Percentiles rank a stretch among this genome's conserved stretches.
phyloP scores from a whole-genome alignment of 257 asterid genomes.

The Ehretia macrophylla region DNA sequence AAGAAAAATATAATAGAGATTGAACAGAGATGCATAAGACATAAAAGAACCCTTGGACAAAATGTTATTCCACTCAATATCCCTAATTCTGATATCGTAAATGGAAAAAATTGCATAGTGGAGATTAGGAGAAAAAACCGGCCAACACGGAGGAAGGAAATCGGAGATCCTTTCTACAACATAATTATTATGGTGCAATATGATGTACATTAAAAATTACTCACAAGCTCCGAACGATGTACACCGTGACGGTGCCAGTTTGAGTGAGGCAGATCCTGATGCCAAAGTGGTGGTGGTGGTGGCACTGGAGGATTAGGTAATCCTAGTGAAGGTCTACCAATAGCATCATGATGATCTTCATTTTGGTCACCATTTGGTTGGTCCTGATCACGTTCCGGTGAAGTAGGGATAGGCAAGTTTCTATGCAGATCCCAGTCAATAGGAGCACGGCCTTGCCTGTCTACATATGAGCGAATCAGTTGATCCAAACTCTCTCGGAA shows the following conservation, averaged over 20 bases:
- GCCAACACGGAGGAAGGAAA: not conserved
- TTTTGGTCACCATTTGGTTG: constrained; percentile 49
- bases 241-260: constrained; percentile 77
- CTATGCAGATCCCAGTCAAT: constrained; percentile 82
- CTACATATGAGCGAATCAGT: constrained; percentile 76
- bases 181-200: not conserved
- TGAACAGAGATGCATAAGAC: not conserved
- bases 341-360: constrained; percentile 56
- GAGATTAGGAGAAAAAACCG: too few relatives aligned
- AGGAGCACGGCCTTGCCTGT: constrained; percentile 71
- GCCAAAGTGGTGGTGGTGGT: constrained; percentile 92
- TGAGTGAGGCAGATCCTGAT: constrained; percentile 72
- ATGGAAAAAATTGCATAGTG: too few relatives aligned
- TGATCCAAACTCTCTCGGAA: constrained; percentile 92
- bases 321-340: constrained; percentile 56
- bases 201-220: constrained; percentile 15
- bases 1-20: not conserved
- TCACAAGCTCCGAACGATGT: constrained; percentile 83
- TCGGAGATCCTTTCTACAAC: not conserved
- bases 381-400: constrained; percentile 58
- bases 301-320: constrained; percentile 85
- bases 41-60: not conserved
- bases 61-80: too few relatives aligned
- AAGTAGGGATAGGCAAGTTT: constrained; percentile 66
- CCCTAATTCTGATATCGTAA: too few relatives aligned